Conservation (phyloP, 768 basidiomycete genomes). For the Dacryopinax primogenitus region DNA sequence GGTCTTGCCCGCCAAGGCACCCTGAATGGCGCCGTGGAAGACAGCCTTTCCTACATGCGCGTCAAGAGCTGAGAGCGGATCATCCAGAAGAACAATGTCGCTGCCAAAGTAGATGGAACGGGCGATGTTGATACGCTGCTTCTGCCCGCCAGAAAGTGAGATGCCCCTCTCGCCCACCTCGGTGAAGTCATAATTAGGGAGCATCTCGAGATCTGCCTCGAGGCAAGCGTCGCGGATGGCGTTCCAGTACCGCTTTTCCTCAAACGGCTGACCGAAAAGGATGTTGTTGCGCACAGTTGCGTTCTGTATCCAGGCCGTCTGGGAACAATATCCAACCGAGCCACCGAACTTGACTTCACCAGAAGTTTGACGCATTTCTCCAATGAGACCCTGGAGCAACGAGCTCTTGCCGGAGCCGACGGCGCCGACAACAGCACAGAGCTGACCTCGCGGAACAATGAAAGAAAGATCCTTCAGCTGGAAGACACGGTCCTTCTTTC, state of each 20-base stretch:
- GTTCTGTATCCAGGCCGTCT: slow-evolving; percentile 87
- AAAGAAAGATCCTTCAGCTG: slow-evolving; percentile 52
- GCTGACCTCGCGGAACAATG: slow-evolving; percentile 56
- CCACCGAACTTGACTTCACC: slow-evolving; percentile 65
- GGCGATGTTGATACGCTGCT: slow-evolving; percentile 73
- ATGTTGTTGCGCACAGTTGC: slow-evolving; percentile 82
- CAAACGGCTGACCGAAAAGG: slow-evolving; percentile 72
- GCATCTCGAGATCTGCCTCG: slow-evolving; percentile 64
- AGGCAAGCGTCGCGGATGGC: slow-evolving; percentile 66
- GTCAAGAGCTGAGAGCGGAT: slow-evolving; percentile 81
- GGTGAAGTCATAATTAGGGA: slow-evolving; percentile 65
- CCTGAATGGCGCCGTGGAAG: slow-evolving; percentile 69
- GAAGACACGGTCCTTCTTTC: slow-evolving; percentile 37
- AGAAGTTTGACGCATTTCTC: slow-evolving; percentile 64
- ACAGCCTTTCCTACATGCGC: slow-evolving; percentile 82
- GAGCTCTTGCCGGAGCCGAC: slow-evolving; percentile 61
- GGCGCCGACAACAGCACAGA: slow-evolving; percentile 75
- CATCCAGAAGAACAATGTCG: slow-evolving; percentile 81
- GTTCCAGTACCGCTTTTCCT: slow-evolving; percentile 70
- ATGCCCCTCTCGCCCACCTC: slow-evolving; percentile 81
- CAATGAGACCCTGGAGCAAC: slow-evolving; percentile 59
- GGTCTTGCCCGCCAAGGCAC: slow-evolving; percentile 53
- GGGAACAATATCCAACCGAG: slow-evolving; percentile 67
- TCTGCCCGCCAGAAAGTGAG: slow-evolving; percentile 71
- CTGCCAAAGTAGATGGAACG: slow-evolving; percentile 76